Conservation (phyloP, 495 filamentous ascomycete genomes). For the Halenospora varia region DNA sequence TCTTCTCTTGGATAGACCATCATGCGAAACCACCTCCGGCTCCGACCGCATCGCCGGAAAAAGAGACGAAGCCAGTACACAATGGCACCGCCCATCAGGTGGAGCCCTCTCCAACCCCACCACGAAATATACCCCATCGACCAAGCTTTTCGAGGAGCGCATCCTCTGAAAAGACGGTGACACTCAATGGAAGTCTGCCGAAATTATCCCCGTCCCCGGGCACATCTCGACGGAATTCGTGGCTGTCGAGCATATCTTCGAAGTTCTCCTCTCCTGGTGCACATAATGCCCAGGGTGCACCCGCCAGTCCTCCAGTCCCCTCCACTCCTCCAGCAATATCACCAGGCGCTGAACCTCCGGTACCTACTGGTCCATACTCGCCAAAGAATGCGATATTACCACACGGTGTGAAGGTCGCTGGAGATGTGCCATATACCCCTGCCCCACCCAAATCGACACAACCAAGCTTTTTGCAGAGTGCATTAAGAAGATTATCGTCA, state of each 20-base stretch:
- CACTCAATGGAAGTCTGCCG: constrained; percentile 28
- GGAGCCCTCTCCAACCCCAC: constrained; percentile 20
- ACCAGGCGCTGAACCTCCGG: constrained; percentile 40
- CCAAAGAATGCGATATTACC: constrained; percentile 49
- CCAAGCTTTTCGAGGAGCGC: constrained; percentile 27
- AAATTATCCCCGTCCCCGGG: constrained; percentile 31
- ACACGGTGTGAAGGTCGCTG: constrained; percentile 38
- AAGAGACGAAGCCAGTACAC: constrained; percentile 8
- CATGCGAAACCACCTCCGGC: constrained; percentile 1
- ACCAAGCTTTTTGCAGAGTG: constrained; percentile 74
- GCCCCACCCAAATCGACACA: constrained; percentile 60
- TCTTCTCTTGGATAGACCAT: constrained; percentile 7
- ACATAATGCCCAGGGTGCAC: constrained; percentile 35
- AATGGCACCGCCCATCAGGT: constrained; percentile 16
- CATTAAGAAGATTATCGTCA: constrained; percentile 76
- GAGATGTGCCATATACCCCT: constrained; percentile 59
- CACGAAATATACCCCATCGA: constrained; percentile 28
- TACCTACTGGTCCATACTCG: constrained; percentile 47
- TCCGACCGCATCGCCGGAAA: neutral
- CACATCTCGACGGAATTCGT: constrained; percentile 65
- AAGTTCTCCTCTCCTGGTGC: constrained; percentile 69
- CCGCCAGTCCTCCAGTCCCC: constrained; percentile 42
- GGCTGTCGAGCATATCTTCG: constrained; percentile 88
- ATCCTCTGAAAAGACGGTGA: constrained; percentile 33
- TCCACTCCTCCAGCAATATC: constrained; percentile 8